Base-by-base conservation (phyloP, 2,329 filamentous ascomycete genomes). In the Kalaharituber pfeilii region DNA sequence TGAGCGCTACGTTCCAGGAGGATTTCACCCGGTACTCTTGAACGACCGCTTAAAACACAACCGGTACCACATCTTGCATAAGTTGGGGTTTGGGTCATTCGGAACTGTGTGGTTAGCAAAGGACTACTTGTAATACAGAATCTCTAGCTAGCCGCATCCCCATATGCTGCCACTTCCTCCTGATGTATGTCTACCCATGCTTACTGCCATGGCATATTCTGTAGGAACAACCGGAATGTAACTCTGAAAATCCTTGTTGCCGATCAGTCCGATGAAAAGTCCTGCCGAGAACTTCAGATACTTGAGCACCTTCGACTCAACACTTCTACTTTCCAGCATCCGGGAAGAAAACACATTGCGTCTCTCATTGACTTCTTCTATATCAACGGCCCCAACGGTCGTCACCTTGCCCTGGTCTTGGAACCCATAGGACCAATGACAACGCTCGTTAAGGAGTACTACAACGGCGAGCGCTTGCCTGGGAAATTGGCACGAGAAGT, bases 321-420 rank as follows among this genome's bases (percentile, higher is more conserved):
- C n/a, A n/a, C 29, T 33, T n/a, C n/a, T 8, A n/a, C n/a, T n/a
- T n/a, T n/a, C n/a, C 8, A 33, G 29, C 29, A 33, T n/a, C 29
- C 29, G 8, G 29, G 29, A 8, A 49, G 44, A 49, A 56, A 44
- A 28, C 56, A 59, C 52, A 49, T 58, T 25, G 47, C 56, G 50
- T 39, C 49, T 30, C 56, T 59, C 13, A 50, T 57, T 11, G 56
- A 59, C 25, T 25, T 27, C 11, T 53, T 53, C 29, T 28, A 30
- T n/a, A 3, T 50, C 27, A 20, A 5, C 42, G 44, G 52, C 13
- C 42, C 52, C 18, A 53, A 53, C 27, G 42, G 52, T 11, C 47
- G n/a, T 18, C 52, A 53, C 25, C n/a, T 22, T 18, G 27, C 22
- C n/a, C 42, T 53, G 8, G 52, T 53, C 11, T 50, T 44, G 42